Evolutionary conservation across 2,329 filamentous ascomycete species (phyloP).

Genomic region (Aspergillus uvarum): DNA sequence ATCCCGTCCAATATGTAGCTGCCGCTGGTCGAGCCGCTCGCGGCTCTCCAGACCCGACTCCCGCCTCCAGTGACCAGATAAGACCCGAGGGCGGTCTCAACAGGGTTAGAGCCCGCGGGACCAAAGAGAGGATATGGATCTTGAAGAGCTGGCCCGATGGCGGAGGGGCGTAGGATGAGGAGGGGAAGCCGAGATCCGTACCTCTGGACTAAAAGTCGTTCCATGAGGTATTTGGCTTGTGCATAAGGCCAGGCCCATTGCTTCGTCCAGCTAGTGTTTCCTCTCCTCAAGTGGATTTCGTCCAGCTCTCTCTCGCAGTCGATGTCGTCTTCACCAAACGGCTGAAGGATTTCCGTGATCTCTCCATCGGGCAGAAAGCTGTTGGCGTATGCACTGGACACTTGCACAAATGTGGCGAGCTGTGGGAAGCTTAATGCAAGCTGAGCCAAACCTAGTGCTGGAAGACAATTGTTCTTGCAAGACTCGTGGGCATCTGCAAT

Average conservation of each 20-base stretch:
- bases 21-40: background rate
- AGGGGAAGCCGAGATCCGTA: constrained; percentile 1
- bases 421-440: constrained; percentile 8
- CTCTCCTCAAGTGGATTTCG: no score
- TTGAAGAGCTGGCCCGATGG: constrained; percentile 19
- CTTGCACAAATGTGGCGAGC: constrained; percentile 13
- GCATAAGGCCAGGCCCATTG: constrained; percentile 6
- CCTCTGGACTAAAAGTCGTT: constrained; percentile 10
- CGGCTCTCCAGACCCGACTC: background rate
- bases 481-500: constrained; percentile 12
- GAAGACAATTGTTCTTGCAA: constrained; percentile 15
- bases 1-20: constrained; percentile 17
- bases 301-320: constrained; percentile 6
- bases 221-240: constrained; percentile 20
- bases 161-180: constrained; percentile 17
- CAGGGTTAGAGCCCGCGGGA: constrained; percentile 15
- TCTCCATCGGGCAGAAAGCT: constrained; percentile 14
- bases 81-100: background rate
- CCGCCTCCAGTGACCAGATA: background rate
- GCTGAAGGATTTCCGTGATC: constrained; percentile 11
- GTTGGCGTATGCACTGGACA: constrained; percentile 15
- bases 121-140: constrained; percentile 21
- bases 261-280: no score
- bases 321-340: background rate
- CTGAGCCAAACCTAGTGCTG: constrained; percentile 3